Percentiles rank a stretch among this genome's conserved stretches.
Evolutionary conservation across 2,329 filamentous ascomycete genomes (phyloP).

Genomic region (Iodosphaeria phyllophila): DNA sequence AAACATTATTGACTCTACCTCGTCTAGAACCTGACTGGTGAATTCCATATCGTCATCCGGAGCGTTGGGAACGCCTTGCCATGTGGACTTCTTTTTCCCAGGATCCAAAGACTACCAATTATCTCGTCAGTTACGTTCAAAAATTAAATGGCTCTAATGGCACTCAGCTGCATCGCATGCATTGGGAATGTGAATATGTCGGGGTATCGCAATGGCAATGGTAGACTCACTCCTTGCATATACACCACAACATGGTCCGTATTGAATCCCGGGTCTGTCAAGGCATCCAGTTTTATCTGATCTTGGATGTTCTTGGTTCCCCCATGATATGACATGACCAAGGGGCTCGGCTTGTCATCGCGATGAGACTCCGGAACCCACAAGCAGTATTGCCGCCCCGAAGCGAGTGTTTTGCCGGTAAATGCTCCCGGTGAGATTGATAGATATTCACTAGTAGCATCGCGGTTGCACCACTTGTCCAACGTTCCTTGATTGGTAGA

Average conservation of each 20-base stretch:
- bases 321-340: slow-evolving; percentile 10
- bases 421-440: slow-evolving; percentile 1
- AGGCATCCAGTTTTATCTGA: slow-evolving; percentile 6
- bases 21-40: slow-evolving; percentile 5
- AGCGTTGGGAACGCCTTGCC: slow-evolving; percentile 4
- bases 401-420: slow-evolving; percentile 5
- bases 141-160: too few relatives aligned
- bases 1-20: slow-evolving; percentile 5
- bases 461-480: too few relatives aligned
- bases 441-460: too few relatives aligned
- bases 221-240: slow-evolving; percentile 8
- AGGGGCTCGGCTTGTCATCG: slow-evolving; percentile 5
- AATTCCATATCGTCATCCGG: slow-evolving; percentile 4
- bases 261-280: slow-evolving; percentile 7
- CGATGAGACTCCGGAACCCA: slow-evolving; percentile 8
- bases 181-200: too few relatives aligned
- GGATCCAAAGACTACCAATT: too few relatives aligned
- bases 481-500: too few relatives aligned
- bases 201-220: too few relatives aligned
- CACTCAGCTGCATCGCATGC: too few relatives aligned
- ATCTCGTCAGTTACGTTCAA: too few relatives aligned
- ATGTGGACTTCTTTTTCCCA: slow-evolving; percentile 1
- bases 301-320: slow-evolving; percentile 7
- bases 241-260: slow-evolving; percentile 9
- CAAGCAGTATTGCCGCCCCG: slow-evolving; percentile 6